These are phyloP conservation scores for Picea glauca DNA, from an alignment of 75 land plant genomes.

Conservation along the genomic window DNA sequence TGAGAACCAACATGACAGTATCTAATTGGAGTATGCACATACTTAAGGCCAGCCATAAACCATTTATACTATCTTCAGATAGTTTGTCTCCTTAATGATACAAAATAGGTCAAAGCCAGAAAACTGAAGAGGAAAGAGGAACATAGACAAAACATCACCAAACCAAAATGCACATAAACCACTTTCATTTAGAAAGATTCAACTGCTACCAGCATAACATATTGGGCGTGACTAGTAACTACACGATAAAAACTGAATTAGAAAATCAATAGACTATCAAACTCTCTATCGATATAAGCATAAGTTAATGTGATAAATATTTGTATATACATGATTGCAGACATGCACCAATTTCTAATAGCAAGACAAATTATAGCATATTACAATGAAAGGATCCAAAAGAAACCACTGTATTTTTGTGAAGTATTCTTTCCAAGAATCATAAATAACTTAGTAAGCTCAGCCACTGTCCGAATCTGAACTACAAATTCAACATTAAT, in stretches of 20 bases:
- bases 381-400: not conserved
- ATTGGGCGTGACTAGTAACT: not conserved
- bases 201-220: not conserved
- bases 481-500: too few relatives aligned
- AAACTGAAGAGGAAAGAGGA: too few relatives aligned
- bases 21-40: too few relatives aligned
- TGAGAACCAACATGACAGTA: too few relatives aligned
- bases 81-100: too few relatives aligned
- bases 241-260: not conserved
- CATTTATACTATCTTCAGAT: too few relatives aligned
- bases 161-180: not conserved
- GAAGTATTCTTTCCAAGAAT: not conserved
- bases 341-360: not conserved
- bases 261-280: not conserved
- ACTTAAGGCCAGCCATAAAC: too few relatives aligned
- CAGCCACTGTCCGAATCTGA: too few relatives aligned
- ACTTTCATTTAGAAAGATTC: not conserved
- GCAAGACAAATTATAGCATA: not conserved
- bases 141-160: too few relatives aligned
- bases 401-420: not conserved
- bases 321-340: not conserved
- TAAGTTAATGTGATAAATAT: not conserved
- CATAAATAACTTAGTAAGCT: too few relatives aligned
- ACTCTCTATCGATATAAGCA: not conserved
- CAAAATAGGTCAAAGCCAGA: too few relatives aligned